A percentile compares a stretch with the other conserved stretches of the same genome.
These are phyloP conservation scores for Ocimum tenuiflorum DNA, from an alignment of 257 asterid species.

Conservation along the genomic window DNA sequence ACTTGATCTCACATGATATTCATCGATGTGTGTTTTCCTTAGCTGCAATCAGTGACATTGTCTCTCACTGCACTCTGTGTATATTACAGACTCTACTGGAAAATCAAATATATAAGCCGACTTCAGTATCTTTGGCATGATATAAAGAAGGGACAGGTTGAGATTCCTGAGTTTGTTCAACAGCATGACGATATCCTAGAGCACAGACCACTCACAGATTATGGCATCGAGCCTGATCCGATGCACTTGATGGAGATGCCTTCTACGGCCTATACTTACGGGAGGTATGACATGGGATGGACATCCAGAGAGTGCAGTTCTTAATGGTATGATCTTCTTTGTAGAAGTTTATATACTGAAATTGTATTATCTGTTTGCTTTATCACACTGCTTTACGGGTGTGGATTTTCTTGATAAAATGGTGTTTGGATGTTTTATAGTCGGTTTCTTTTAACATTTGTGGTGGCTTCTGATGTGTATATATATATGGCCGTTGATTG, in stretches of 20 bases:
- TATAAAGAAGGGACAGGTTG: slow-evolving; percentile 69
- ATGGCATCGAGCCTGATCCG: slow-evolving; percentile 90
- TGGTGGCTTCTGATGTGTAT: not conserved
- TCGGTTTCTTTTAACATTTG: not conserved
- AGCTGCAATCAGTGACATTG: no score
- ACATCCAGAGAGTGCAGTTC: slow-evolving; percentile 51
- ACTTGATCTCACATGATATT: no score
- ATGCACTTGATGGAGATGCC: slow-evolving; percentile 58
- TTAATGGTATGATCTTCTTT: slow-evolving; percentile 22
- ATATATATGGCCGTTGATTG: not conserved
- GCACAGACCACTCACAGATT: slow-evolving; percentile 83
- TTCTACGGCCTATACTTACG: slow-evolving; percentile 41
- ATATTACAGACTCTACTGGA: slow-evolving; percentile 66
- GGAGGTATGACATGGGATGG: slow-evolving; percentile 62
- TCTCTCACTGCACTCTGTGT: not conserved
- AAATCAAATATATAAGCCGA: slow-evolving; percentile 80
- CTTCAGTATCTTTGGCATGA: slow-evolving; percentile 92
- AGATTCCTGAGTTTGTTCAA: slow-evolving; percentile 79
- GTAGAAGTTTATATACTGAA: not conserved
- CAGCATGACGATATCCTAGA: slow-evolving; percentile 73
- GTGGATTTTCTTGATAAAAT: not conserved
- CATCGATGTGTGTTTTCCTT: no score
- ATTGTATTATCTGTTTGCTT: not conserved
- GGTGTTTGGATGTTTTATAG: not conserved
- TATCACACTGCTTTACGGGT: not conserved